These are phyloP conservation scores for Penicillium canariense DNA, from an alignment of 495 filamentous ascomycete genomes.

Conservation along the genomic window DNA sequence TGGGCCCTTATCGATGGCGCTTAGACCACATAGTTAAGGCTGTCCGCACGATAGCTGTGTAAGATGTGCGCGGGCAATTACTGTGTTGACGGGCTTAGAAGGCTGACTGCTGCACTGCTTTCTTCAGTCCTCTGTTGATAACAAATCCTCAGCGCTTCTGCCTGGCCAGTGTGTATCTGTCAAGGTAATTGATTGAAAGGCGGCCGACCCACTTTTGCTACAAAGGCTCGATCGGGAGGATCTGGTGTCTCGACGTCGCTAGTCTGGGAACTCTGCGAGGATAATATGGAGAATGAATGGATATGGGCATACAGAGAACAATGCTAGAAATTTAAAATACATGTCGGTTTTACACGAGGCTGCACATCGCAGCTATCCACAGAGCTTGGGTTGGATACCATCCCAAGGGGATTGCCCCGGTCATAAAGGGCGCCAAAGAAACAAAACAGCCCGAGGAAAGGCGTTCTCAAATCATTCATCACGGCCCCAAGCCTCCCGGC, in stretches of 20 bases:
- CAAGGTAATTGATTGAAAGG: background rate
- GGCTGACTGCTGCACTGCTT: too few relatives aligned
- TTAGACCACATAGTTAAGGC: background rate
- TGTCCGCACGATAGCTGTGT: too few relatives aligned
- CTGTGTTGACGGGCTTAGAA: too few relatives aligned
- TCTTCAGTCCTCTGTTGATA: too few relatives aligned
- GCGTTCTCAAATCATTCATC: constrained; percentile 35
- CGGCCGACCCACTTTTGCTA: background rate
- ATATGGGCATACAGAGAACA: constrained; percentile 18
- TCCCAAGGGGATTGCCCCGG: background rate
- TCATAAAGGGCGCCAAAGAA: background rate
- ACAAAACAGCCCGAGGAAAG: background rate
- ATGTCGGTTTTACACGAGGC: constrained; percentile 21
- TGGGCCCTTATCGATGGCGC: background rate
- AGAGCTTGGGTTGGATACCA: background rate
- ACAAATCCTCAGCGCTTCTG: too few relatives aligned
- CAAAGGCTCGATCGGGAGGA: too few relatives aligned
- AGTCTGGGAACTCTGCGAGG: background rate
- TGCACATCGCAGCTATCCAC: background rate
- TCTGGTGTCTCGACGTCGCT: too few relatives aligned
- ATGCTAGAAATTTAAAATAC: constrained; percentile 24
- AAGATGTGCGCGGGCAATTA: too few relatives aligned
- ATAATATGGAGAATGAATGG: constrained; percentile 6
- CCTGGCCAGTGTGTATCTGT: background rate
- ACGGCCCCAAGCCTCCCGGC: constrained; percentile 57